These are phyloP conservation scores for Aschersonia sp. DNA, from an alignment of 2,329 filamentous ascomycete genomes.

Conservation along the genomic window DNA sequence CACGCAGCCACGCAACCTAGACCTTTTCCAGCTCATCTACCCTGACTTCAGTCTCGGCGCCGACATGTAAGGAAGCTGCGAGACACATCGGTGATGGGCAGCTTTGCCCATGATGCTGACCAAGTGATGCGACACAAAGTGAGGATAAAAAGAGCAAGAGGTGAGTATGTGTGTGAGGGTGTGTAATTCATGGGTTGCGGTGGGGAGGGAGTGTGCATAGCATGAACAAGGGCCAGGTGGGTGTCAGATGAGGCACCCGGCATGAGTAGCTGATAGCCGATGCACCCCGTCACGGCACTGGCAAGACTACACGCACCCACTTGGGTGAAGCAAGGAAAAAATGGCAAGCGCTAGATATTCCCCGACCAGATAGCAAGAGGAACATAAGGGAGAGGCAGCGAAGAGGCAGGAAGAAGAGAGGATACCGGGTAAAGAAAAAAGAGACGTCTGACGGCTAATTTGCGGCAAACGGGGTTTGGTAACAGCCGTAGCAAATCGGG, in stretches of 20 bases:
- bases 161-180: neutral
- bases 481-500: neutral
- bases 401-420: too few species aligned
- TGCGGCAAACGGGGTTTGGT: neutral
- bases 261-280: neutral
- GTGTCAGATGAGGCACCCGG: neutral
- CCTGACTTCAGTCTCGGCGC: neutral
- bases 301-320: neutral
- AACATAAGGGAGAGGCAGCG: too few species aligned
- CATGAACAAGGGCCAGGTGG: neutral
- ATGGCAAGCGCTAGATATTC: neutral
- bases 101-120: neutral
- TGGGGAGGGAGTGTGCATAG: neutral
- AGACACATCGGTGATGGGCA: neutral
- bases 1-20: neutral
- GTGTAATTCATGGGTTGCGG: constrained; percentile 1
- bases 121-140: neutral
- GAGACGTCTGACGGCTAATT: neutral
- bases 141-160: constrained; percentile 1
- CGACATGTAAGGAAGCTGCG: neutral
- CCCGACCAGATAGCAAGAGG: neutral
- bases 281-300: constrained; percentile 3
- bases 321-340: neutral
- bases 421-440: neutral
- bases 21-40: neutral